These are phyloP conservation scores for Zopfochytrium polystomum DNA, from an alignment of 371 early-diverging fungal species.

Conservation along the genomic window DNA sequence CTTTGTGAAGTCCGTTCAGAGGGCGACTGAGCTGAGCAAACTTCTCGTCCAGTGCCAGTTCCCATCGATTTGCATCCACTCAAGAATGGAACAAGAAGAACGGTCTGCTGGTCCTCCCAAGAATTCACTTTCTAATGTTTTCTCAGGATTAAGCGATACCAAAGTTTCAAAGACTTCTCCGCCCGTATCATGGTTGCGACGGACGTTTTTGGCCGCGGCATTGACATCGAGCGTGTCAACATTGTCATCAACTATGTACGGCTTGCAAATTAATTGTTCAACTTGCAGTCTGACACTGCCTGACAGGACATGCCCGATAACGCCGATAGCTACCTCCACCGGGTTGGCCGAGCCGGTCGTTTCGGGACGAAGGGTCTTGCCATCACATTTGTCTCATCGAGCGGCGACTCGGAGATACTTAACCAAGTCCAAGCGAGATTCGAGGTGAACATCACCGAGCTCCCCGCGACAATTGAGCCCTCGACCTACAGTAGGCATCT, in stretches of 20 bases:
- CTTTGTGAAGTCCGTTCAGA: slow-evolving; percentile 92
- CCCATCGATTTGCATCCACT: slow-evolving; percentile 93
- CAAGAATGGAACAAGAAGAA: slow-evolving; percentile 85
- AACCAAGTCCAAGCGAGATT: slow-evolving; percentile 93
- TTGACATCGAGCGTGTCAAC: slow-evolving; percentile 98
- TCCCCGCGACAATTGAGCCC: slow-evolving; percentile 81
- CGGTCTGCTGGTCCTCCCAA: slow-evolving; percentile 44
- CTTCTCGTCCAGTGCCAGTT: slow-evolving; percentile 86
- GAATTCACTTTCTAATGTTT: neutral
- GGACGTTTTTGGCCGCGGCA: slow-evolving; percentile 97
- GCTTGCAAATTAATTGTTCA: neutral
- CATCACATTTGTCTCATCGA: slow-evolving; percentile 92
- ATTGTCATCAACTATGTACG: slow-evolving; percentile 94
- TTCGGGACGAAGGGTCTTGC: slow-evolving; percentile 99
- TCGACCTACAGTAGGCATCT: slow-evolving; percentile 43
- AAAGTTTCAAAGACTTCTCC: slow-evolving; percentile 91
- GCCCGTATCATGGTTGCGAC: slow-evolving; percentile 98
- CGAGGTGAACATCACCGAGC: slow-evolving; percentile 87
- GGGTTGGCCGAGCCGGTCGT: slow-evolving; percentile 99
- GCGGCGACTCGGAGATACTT: slow-evolving; percentile 76
- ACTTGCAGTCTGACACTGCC: neutral
- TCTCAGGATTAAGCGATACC: slow-evolving; percentile 79
- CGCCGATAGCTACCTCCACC: slow-evolving; percentile 94
- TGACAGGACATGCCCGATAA: slow-evolving; percentile 85
- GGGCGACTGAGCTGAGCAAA: slow-evolving; percentile 85